phyloP scores from a whole-genome alignment of 2,329 filamentous ascomycete genomes.

The Cordyceps farinosa region DNA sequence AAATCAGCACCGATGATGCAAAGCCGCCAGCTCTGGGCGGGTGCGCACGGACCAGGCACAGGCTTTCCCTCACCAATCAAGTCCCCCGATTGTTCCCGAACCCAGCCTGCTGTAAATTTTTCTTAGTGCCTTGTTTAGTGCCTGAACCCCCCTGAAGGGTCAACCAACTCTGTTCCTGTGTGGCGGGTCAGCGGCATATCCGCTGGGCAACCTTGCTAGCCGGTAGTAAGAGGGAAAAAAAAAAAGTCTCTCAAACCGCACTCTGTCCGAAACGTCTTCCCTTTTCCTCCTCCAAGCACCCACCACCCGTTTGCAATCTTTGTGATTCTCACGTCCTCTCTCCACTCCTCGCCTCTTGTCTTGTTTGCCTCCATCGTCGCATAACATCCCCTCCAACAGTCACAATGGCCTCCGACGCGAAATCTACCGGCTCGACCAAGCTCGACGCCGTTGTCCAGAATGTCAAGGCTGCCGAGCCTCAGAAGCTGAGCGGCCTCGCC shows the following conservation, averaged over 20 bases:
- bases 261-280: constrained; percentile 13
- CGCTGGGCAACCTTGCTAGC: constrained; percentile 6
- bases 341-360: constrained; percentile 29
- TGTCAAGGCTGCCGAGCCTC: constrained; percentile 38
- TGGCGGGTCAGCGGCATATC: constrained; percentile 2
- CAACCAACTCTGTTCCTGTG: not conserved
- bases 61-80: constrained; percentile 14
- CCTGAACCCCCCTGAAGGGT: not conserved
- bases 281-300: constrained; percentile 17
- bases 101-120: constrained; percentile 10
- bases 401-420: constrained; percentile 42
- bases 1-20: constrained; percentile 1
- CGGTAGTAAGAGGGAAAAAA: constrained; percentile 10
- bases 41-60: constrained; percentile 8
- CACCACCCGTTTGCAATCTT: constrained; percentile 16
- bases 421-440: constrained; percentile 41
- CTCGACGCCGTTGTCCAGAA: constrained; percentile 43
- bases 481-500: constrained; percentile 49
- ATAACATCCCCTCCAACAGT: constrained; percentile 23
- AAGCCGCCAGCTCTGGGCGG: not conserved
- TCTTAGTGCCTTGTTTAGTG: constrained; percentile 8
- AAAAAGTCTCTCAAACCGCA: constrained; percentile 19
- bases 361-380: constrained; percentile 22
- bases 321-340: constrained; percentile 23
- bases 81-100: constrained; percentile 16